A percentile compares a stretch with the other conserved stretches of the same genome.
These are phyloP conservation scores for Citrus maxima DNA, from an alignment of 345 rosid species.

Conservation along the genomic window DNA sequence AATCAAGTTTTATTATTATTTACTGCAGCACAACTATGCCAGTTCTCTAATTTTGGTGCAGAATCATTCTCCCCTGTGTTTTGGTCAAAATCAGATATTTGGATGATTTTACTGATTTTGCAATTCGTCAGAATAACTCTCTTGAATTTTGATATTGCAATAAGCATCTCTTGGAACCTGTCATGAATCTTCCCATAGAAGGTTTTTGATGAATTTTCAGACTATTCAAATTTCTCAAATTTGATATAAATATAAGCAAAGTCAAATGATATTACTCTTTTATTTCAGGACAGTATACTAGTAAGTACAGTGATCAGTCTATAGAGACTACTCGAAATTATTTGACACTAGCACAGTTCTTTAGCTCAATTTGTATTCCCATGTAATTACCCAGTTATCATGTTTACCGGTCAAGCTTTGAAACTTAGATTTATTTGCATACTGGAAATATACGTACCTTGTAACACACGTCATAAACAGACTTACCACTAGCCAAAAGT, in stretches of 20 bases:
- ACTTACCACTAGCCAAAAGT: conserved; percentile 14
- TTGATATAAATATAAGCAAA: neutral
- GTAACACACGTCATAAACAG: conserved; percentile 9
- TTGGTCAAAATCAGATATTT: too few species aligned
- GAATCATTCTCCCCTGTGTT: too few species aligned
- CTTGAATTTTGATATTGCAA: neutral
- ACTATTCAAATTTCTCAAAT: neutral
- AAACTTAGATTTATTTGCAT: neutral
- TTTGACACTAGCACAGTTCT: too few species aligned
- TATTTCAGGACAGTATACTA: neutral
- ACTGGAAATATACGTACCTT: neutral
- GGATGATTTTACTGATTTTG: neutral
- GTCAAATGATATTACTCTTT: neutral
- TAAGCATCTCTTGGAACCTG: neutral
- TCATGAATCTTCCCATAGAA: neutral
- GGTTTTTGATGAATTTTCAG: neutral
- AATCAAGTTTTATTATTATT: too few species aligned
- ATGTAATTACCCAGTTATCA: neutral
- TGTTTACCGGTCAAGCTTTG: neutral
- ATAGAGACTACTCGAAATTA: neutral
- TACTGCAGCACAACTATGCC: too few species aligned
- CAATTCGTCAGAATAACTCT: neutral
- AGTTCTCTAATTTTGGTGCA: too few species aligned
- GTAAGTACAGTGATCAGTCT: neutral
- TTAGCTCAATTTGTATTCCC: too few species aligned